phyloP scores from a whole-genome alignment of 2,329 filamentous ascomycete species.

The Penicillium sp. region DNA sequence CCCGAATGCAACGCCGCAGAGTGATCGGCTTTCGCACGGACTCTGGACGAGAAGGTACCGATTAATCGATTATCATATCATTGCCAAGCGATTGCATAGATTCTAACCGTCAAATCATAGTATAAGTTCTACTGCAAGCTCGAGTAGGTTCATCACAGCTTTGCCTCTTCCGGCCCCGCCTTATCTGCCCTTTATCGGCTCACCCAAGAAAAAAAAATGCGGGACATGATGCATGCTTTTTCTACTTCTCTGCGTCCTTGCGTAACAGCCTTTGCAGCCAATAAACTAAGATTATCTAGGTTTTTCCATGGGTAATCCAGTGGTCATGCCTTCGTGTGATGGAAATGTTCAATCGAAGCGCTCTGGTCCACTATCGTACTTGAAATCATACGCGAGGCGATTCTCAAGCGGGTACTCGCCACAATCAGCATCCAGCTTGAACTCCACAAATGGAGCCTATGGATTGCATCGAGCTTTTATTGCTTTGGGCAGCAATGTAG shows the following conservation, averaged over 20 bases:
- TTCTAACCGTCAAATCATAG: constrained; percentile 4
- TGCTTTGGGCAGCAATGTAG: constrained; percentile 89
- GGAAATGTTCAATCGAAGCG: not conserved
- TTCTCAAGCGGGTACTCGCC: constrained; percentile 19
- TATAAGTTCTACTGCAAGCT: constrained; percentile 2
- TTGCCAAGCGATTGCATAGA: not conserved
- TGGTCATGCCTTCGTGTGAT: not conserved
- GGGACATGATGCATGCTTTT: constrained; percentile 8
- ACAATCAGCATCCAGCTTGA: constrained; percentile 13
- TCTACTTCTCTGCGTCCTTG: not conserved
- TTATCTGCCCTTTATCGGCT: constrained; percentile 14
- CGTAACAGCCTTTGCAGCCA: not conserved
- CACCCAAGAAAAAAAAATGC: constrained; percentile 14
- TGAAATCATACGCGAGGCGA: constrained; percentile 13
- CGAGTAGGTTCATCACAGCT: constrained; percentile 13
- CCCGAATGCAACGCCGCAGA: constrained; percentile 7
- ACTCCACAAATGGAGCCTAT: constrained; percentile 1
- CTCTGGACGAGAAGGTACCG: constrained; percentile 6
- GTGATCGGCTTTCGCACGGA: constrained; percentile 5
- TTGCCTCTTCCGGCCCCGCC: constrained; percentile 5
- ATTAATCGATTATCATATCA: not conserved
- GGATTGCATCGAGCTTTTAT: constrained; percentile 64
- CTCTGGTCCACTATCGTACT: constrained; percentile 9
- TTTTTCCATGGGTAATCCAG: constrained; percentile 2
- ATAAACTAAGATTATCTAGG: constrained; percentile 12